These are phyloP conservation scores for Pyrus communis DNA, from an alignment of 306 rosid species.

Conservation along the genomic window DNA sequence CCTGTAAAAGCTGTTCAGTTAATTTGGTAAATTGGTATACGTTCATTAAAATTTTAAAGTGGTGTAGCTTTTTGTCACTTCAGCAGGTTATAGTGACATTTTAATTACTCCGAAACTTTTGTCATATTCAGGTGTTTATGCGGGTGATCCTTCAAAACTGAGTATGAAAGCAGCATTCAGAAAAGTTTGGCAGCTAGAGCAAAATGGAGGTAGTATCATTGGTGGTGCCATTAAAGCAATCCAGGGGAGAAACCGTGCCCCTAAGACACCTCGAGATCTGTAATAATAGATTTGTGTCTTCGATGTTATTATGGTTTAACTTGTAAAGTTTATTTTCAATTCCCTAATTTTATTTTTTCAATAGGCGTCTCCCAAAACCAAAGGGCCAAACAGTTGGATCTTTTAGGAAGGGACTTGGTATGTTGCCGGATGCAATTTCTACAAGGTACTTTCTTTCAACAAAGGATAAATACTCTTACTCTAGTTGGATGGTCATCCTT, in stretches of 20 bases:
- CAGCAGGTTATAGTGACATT: neutral
- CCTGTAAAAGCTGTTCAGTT: neutral
- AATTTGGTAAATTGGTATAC: neutral
- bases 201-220: conserved; percentile 87
- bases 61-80: neutral
- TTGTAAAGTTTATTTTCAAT: conserved; percentile 8
- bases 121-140: conserved; percentile 73
- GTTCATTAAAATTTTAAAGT: neutral
- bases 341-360: conserved; percentile 33
- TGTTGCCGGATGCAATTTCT: conserved; percentile 88
- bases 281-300: conserved; percentile 30
- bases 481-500: neutral
- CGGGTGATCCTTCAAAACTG: conserved; percentile 93
- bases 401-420: conserved; percentile 82
- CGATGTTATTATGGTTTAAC: conserved; percentile 13
- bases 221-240: conserved; percentile 95
- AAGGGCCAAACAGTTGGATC: conserved; percentile 98
- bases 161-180: conserved; percentile 99
- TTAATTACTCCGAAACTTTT: conserved; percentile 10
- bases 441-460: conserved; percentile 36
- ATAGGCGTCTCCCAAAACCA: conserved; percentile 86
- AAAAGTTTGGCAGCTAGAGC: conserved; percentile 90
- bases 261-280: conserved; percentile 79
- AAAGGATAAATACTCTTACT: neutral
- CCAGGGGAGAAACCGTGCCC: conserved; percentile 59